Percentiles rank a stretch among this genome's conserved stretches.
phyloP scores from a whole-genome alignment of 345 rosid species.

The Litchi chinensis region DNA sequence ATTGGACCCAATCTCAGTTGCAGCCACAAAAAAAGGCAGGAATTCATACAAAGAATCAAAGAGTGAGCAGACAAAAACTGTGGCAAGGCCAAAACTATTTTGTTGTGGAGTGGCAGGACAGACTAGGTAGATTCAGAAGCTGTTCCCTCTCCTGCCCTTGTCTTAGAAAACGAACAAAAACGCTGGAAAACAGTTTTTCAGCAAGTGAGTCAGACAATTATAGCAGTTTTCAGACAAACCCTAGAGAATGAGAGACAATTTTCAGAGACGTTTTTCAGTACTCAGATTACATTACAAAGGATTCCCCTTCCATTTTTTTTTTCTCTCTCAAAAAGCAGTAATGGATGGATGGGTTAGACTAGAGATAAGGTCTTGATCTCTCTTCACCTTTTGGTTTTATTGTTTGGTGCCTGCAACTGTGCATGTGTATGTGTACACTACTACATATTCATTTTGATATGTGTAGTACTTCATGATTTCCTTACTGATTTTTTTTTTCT shows the following conservation, averaged over 20 bases:
- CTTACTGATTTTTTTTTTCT: constrained; percentile 5
- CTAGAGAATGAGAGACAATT: constrained; percentile 29
- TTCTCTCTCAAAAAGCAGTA: neutral
- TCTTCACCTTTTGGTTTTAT: neutral
- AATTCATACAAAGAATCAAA: constrained; percentile 33
- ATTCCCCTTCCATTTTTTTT: no score
- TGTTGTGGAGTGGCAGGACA: constrained; percentile 43
- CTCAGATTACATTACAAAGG: constrained; percentile 3
- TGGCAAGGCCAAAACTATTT: constrained; percentile 23
- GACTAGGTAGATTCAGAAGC: constrained; percentile 47
- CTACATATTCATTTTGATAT: constrained; percentile 3
- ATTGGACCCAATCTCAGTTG: constrained; percentile 27
- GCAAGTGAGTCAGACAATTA: constrained; percentile 30
- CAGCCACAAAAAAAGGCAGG: constrained; percentile 40
- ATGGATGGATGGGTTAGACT: neutral
- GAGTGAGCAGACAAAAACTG: constrained; percentile 24
- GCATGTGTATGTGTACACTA: neutral
- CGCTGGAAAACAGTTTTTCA: constrained; percentile 24
- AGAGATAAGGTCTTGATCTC: constrained; percentile 29
- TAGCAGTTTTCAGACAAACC: constrained; percentile 21
- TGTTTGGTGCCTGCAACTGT: constrained; percentile 20
- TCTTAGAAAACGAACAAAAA: constrained; percentile 44
- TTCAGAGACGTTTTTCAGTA: constrained; percentile 15
- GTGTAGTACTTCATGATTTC: constrained; percentile 18
- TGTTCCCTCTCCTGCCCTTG: constrained; percentile 32